Evolutionary conservation across 106 monocot genomes (phyloP).

Genomic region (Apostasia ramifera): DNA sequence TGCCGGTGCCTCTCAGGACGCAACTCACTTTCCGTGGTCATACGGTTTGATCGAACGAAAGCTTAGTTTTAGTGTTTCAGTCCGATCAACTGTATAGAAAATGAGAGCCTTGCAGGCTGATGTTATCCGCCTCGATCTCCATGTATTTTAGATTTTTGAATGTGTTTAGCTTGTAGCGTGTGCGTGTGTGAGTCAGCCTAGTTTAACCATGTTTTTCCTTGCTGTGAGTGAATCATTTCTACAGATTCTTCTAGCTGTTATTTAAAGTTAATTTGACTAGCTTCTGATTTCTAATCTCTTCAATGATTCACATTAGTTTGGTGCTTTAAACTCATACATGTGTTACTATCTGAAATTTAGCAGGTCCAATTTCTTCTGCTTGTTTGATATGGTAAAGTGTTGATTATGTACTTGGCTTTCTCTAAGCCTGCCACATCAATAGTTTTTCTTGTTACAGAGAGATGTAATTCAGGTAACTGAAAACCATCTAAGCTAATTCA

Average conservation of each 20-base stretch:
- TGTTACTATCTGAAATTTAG: too few species aligned
- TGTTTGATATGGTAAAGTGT: too few species aligned
- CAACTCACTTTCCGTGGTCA: neutral
- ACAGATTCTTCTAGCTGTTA: neutral
- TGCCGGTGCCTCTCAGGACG: too few species aligned
- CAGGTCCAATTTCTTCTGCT: too few species aligned
- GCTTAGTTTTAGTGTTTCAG: neutral
- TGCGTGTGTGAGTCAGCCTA: neutral
- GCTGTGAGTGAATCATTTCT: neutral
- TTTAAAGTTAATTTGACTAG: constrained; percentile 20
- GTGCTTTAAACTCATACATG: too few species aligned
- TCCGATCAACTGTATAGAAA: constrained; percentile 8
- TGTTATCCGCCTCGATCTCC: neutral
- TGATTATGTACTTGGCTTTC: too few species aligned
- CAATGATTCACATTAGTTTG: too few species aligned
- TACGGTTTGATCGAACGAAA: neutral
- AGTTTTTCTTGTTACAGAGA: too few species aligned
- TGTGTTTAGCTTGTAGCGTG: constrained; percentile 14
- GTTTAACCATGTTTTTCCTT: neutral
- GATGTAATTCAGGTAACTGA: too few species aligned
- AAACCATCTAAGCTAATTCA: too few species aligned
- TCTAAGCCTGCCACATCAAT: too few species aligned
- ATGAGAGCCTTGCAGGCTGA: constrained; percentile 5
- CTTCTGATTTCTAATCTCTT: constrained; percentile 10
- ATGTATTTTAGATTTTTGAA: neutral